Evolutionary conservation across 2,329 filamentous ascomycete genomes (phyloP).

Genomic region (Tolypocladium ovalisporum): DNA sequence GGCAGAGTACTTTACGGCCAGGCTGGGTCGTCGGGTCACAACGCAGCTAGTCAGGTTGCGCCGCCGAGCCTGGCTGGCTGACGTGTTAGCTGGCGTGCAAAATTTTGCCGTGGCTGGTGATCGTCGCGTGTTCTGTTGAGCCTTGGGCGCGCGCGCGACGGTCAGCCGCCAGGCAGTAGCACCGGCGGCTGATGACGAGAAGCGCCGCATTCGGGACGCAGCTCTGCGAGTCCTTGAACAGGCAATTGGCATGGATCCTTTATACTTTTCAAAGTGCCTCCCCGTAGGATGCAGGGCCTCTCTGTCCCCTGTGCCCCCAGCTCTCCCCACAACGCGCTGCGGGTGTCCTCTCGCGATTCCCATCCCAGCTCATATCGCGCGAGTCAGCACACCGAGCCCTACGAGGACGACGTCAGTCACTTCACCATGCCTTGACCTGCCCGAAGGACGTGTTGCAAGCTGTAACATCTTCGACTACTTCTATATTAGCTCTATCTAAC

Average conservation of each 20-base stretch:
- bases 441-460: background rate
- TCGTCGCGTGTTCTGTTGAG: constrained; percentile 4
- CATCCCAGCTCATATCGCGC: background rate
- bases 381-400: background rate
- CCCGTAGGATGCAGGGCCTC: background rate
- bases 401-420: too few relatives aligned
- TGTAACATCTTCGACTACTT: background rate
- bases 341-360: background rate
- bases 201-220: background rate
- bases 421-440: background rate
- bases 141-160: background rate
- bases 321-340: background rate
- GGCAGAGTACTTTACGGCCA: background rate
- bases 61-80: background rate
- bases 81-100: background rate
- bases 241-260: background rate
- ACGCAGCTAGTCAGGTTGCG: background rate
- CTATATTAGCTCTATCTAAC: background rate
- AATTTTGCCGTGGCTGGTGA: constrained; percentile 4
- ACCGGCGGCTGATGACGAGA: background rate
- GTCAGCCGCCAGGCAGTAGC: background rate
- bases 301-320: background rate
- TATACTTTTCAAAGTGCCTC: background rate
- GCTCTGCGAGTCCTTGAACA: too few relatives aligned
- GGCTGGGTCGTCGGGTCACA: background rate